These are phyloP conservation scores for Gautieria morchelliformis DNA, from an alignment of 768 basidiomycete species.

Conservation along the genomic window DNA sequence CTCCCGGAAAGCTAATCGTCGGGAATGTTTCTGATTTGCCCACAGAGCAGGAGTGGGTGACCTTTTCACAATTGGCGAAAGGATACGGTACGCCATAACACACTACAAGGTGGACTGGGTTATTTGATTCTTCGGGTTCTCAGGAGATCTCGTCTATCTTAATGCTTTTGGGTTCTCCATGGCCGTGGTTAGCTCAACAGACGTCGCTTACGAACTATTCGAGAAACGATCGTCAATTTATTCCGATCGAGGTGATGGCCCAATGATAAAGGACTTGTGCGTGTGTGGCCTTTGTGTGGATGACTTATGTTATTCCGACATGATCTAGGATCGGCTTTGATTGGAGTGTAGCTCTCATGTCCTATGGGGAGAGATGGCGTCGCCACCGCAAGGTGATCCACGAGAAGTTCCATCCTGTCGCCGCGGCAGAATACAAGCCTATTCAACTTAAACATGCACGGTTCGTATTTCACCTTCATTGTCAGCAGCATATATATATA, in stretches of 20 bases:
- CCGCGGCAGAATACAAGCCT: too few relatives aligned
- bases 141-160: too few relatives aligned
- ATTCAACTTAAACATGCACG: not conserved
- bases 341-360: conserved; percentile 21
- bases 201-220: too few relatives aligned
- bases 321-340: conserved; percentile 21
- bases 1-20: conserved; percentile 6
- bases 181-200: too few relatives aligned
- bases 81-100: conserved; percentile 10
- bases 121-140: not conserved
- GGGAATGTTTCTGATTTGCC: conserved; percentile 13
- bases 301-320: not conserved
- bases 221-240: too few relatives aligned
- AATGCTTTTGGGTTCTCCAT: not conserved
- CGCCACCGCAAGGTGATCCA: conserved; percentile 21
- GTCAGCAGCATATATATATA: not conserved
- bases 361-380: conserved; percentile 23
- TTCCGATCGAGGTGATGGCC: conserved; percentile 18
- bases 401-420: conserved; percentile 18
- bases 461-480: not conserved
- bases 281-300: not conserved
- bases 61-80: conserved; percentile 9
- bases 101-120: not conserved
- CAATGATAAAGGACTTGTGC: conserved; percentile 9
- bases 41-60: conserved; percentile 8